A percentile compares a stretch with the other conserved stretches of the same genome.
These are phyloP conservation scores for Cubamyces sp. DNA, from an alignment of 768 basidiomycete species.

Conservation along the genomic window DNA sequence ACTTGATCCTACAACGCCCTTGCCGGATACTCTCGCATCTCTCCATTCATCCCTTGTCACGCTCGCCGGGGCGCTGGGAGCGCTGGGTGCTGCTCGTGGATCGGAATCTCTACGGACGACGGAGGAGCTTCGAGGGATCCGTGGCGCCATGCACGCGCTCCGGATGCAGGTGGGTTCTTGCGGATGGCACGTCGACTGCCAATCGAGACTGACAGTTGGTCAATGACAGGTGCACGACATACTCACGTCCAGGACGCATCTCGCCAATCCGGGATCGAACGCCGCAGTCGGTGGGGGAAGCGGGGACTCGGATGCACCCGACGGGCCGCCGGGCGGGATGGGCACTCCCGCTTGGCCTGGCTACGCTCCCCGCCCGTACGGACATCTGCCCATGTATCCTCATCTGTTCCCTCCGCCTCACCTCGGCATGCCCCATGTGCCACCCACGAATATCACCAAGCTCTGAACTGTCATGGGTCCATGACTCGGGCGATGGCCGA, in stretches of 20 bases:
- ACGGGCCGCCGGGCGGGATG: constrained; percentile 1
- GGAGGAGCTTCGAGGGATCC: constrained; percentile 73
- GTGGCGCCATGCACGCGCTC: constrained; percentile 72
- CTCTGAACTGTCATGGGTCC: constrained; percentile 12
- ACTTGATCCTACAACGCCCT: constrained; percentile 59
- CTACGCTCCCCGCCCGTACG: constrained; percentile 21
- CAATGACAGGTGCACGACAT: constrained; percentile 26
- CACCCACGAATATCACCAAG: constrained; percentile 23
- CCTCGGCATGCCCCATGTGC: constrained; percentile 15
- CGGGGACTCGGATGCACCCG: background rate
- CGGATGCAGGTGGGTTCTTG: constrained; percentile 68
- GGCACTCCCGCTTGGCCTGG: constrained; percentile 20
- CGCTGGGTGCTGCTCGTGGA: constrained; percentile 57
- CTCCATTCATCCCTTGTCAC: constrained; percentile 63
- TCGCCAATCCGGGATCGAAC: background rate
- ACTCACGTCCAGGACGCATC: constrained; percentile 20
- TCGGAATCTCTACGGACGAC: constrained; percentile 72
- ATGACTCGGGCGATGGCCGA: background rate
- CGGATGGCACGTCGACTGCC: background rate
- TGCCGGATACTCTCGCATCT: constrained; percentile 63
- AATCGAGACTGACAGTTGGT: background rate
- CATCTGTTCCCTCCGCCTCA: constrained; percentile 7
- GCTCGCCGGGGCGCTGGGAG: constrained; percentile 64
- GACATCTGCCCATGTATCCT: constrained; percentile 5
- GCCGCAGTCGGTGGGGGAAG: background rate